Evolutionary conservation across 2,329 filamentous ascomycete species (phyloP).

Genomic region (Drechslerella coelobrocha): DNA sequence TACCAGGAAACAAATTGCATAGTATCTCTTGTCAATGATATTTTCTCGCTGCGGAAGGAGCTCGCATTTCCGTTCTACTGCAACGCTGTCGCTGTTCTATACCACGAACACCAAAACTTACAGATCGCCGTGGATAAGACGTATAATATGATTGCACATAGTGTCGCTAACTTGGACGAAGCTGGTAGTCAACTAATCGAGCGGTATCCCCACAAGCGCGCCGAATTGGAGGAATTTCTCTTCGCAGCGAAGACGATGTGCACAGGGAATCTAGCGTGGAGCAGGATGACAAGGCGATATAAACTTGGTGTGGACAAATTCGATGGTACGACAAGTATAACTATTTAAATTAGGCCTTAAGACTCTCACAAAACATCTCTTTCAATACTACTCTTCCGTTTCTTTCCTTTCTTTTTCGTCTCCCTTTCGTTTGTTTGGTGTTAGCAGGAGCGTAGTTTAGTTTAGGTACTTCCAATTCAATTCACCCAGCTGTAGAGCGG

Average conservation of each 20-base stretch:
- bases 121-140: slow-evolving; percentile 44
- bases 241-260: slow-evolving; percentile 27
- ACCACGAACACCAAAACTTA: slow-evolving; percentile 48
- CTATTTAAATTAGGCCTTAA: too few species aligned
- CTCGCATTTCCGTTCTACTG: slow-evolving; percentile 51
- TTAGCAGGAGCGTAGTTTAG: too few species aligned
- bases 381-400: too few species aligned
- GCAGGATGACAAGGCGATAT: slow-evolving; percentile 39
- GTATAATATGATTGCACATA: slow-evolving; percentile 35
- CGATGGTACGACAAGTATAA: slow-evolving; percentile 50
- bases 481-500: too few species aligned
- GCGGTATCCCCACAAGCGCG: slow-evolving; percentile 17
- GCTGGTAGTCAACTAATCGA: slow-evolving; percentile 17
- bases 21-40: slow-evolving; percentile 17
- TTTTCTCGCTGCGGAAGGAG: slow-evolving; percentile 25
- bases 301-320: slow-evolving; percentile 36
- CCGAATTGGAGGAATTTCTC: slow-evolving; percentile 28
- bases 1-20: slow-evolving; percentile 22
- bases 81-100: slow-evolving; percentile 51
- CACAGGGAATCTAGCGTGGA: slow-evolving; percentile 51
- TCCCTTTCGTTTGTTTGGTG: too few species aligned
- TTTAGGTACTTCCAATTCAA: not conserved
- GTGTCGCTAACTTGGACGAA: slow-evolving; percentile 16
- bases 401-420: too few species aligned
- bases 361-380: too few species aligned